Base-by-base conservation (phyloP, 2,329 filamentous ascomycete genomes). In the Nigrograna mackinnonii region DNA sequence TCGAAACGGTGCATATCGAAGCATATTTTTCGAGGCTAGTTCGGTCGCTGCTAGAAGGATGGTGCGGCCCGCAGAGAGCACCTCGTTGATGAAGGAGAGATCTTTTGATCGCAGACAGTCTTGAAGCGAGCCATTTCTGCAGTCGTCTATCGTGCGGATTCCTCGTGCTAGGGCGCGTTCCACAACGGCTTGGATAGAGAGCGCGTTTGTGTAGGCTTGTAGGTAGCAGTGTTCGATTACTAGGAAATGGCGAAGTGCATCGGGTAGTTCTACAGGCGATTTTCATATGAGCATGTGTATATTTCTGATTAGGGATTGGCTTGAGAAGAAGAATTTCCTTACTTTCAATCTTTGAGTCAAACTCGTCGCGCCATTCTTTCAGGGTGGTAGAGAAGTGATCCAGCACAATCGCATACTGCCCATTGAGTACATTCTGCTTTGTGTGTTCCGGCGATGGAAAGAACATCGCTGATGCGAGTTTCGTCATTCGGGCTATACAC, bases 161-260 rank as follows among this genome's bases (percentile, higher is more conserved):
- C 16, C 34, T 12, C 31, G 31, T 11, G 34, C 34, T 11, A 36
- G 16, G 6, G 34, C 65, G 12, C 73, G 68, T 39, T 78, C 75
- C 2, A 77, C 72, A 4, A 78, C 68, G 2, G 75, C 75, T 51
- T 78, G 75, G 47, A 78, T 72, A 2, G 73, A 74, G 14, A 78
- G 65, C 0, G 60, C 62, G 28, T 68, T 67, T 40, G 57, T 55
- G 18, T 60, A 66, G 7, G 58, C 49, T 1, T 57, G 46, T 3
- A 58, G 43, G 22, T 62, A 62, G 11, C 62, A 51, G 16, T 58
- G 77, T 41, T 78, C 75, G 12, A 78, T 74, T 6, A 14, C 17
- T 13, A 28, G 24, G 24, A 28, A 28, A n/a, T 28, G 24, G 9
- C n/a, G 9, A n/a, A 28, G 9, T 9, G 9, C n/a, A n/a, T n/a